Conservation (phyloP, 176 grass and related monocot species). For the Bolboschoenus planiculmis region DNA sequence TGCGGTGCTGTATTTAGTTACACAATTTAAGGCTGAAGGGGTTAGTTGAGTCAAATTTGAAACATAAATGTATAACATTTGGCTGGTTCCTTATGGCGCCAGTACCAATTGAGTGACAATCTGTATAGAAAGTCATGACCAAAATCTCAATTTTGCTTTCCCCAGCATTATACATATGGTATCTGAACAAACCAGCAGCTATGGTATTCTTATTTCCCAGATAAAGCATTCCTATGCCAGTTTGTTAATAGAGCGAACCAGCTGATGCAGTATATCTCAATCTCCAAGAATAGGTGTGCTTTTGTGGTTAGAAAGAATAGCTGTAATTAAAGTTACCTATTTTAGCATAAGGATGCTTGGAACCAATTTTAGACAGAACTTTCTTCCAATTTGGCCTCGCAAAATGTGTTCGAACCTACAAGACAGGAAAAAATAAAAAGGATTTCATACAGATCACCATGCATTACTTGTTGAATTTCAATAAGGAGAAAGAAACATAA, state of each 20-base stretch:
- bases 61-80: neutral
- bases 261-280: neutral
- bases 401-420: constrained; percentile 96
- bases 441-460: constrained; percentile 22
- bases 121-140: neutral
- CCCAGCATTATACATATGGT: neutral
- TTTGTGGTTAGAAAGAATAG: neutral
- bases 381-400: constrained; percentile 99
- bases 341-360: constrained; percentile 79
- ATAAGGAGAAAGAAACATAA: neutral
- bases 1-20: neutral
- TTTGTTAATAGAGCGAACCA: neutral
- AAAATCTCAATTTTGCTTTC: neutral
- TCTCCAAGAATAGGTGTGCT: neutral
- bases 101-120: neutral
- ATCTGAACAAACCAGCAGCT: neutral
- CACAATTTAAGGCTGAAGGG: neutral
- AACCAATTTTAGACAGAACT: constrained; percentile 73
- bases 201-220: neutral
- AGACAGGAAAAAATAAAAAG: constrained; percentile 12
- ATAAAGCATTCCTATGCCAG: neutral
- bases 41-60: neutral
- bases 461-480: neutral
- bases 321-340: constrained; percentile 62
- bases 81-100: neutral